Evolutionary conservation across 441 rosid species (phyloP).

Genomic region (Hura crepitans): DNA sequence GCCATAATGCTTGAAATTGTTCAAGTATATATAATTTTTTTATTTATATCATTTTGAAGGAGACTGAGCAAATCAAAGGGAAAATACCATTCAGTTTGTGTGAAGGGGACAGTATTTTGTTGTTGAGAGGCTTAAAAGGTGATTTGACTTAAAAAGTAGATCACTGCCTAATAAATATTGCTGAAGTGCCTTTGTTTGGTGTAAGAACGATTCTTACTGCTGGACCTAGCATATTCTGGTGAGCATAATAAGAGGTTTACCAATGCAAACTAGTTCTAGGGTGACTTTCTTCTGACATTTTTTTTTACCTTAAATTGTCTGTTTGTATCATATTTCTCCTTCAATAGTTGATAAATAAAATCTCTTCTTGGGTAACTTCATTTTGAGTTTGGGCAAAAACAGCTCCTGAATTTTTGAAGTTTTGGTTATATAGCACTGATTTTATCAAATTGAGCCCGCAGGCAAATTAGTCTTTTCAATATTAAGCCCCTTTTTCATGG

Average conservation of each 20-base stretch:
- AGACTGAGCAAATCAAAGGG: neutral
- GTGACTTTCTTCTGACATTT: neutral
- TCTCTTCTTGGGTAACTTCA: neutral
- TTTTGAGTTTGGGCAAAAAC: neutral
- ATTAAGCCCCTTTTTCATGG: too few species aligned
- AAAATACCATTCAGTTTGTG: neutral
- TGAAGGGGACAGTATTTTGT: neutral
- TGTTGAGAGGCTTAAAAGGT: neutral
- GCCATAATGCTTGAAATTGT: neutral
- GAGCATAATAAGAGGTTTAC: neutral
- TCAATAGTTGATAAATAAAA: neutral
- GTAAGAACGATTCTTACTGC: neutral
- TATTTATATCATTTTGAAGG: neutral
- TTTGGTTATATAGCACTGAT: too few species aligned
- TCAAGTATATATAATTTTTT: neutral
- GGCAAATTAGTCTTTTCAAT: too few species aligned
- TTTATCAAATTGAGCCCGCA: too few species aligned
- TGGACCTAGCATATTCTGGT: neutral
- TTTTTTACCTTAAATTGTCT: neutral
- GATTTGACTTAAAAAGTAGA: neutral
- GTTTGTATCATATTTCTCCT: neutral
- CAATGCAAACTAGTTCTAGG: neutral
- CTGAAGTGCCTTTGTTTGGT: neutral
- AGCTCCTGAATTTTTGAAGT: too few species aligned
- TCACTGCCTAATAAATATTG: neutral